These are phyloP conservation scores for Hevea brasiliensis DNA, from an alignment of 345 rosid genomes.

Conservation along the genomic window DNA sequence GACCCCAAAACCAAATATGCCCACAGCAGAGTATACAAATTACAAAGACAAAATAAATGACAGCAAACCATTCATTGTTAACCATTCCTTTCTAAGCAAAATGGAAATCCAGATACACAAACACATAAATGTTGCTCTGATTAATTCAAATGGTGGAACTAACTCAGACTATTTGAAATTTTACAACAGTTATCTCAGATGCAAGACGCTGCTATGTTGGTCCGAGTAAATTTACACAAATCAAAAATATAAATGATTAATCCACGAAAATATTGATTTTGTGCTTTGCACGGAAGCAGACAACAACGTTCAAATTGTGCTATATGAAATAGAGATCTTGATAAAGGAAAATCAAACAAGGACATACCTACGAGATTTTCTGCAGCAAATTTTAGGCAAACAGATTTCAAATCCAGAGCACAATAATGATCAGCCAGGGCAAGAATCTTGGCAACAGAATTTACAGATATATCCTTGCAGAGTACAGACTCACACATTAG, in stretches of 20 bases:
- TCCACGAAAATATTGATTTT: background rate
- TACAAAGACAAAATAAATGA: background rate
- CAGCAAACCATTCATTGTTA: background rate
- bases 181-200: background rate
- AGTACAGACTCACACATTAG: conserved; percentile 83
- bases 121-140: background rate
- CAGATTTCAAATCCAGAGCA: conserved; percentile 74
- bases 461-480: conserved; percentile 80
- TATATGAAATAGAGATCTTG: background rate
- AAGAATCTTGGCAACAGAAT: conserved; percentile 67
- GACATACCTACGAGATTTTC: conserved; percentile 80
- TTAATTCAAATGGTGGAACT: background rate
- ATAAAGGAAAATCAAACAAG: conserved; percentile 10
- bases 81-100: too few relatives aligned
- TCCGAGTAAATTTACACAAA: background rate
- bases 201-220: background rate
- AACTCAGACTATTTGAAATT: background rate
- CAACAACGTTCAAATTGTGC: conserved; percentile 4
- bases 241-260: background rate
- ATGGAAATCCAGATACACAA: background rate
- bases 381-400: conserved; percentile 87
- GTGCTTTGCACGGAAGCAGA: background rate
- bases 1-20: background rate
- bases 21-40: background rate
- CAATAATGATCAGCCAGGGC: conserved; percentile 77